A percentile compares a stretch with the other conserved stretches of the same genome.
phyloP scores from a whole-genome alignment of 2,329 filamentous ascomycete genomes.

The Westerdykella ornata region DNA sequence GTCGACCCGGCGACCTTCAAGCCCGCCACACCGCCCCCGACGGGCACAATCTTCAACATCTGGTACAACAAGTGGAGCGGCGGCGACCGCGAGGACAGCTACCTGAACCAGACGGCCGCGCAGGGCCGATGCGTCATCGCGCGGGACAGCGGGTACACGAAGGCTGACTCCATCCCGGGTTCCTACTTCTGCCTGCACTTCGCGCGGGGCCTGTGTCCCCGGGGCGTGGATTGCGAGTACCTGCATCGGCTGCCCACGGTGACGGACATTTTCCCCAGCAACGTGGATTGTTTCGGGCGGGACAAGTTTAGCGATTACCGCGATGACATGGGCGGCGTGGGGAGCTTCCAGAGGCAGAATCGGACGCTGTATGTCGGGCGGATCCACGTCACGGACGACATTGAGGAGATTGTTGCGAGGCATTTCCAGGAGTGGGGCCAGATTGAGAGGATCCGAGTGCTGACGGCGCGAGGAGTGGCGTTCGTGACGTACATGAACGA shows the following conservation, averaged over 20 bases:
- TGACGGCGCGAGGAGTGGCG: slow-evolving; percentile 82
- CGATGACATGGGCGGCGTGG: slow-evolving; percentile 97
- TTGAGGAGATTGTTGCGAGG: slow-evolving; percentile 88
- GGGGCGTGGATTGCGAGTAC: slow-evolving; percentile 89
- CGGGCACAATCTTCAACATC: slow-evolving; percentile 93
- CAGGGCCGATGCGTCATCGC: slow-evolving; percentile 81
- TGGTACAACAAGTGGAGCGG: slow-evolving; percentile 99
- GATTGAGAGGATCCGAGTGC: slow-evolving; percentile 77
- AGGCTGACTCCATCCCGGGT: slow-evolving; percentile 48
- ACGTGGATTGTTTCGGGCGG: slow-evolving; percentile 89
- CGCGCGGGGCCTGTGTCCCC: slow-evolving; percentile 71
- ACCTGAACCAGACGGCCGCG: slow-evolving; percentile 71
- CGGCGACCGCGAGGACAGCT: slow-evolving; percentile 87
- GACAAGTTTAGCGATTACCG: slow-evolving; percentile 91
- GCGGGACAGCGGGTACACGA: slow-evolving; percentile 51
- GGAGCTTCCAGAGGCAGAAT: slow-evolving; percentile 89
- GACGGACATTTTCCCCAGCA: slow-evolving; percentile 86
- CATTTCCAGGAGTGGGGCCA: slow-evolving; percentile 98
- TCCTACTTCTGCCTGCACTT: slow-evolving; percentile 93
- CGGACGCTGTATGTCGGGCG: slow-evolving; percentile 87
- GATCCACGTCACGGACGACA: slow-evolving; percentile 93
- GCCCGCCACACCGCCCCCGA: slow-evolving; percentile 81
- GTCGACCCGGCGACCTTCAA: slow-evolving; percentile 79
- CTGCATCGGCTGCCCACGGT: slow-evolving; percentile 81
- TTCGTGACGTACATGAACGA: slow-evolving; percentile 95